Evolutionary conservation across 2,329 filamentous ascomycete genomes (phyloP), one percentile per base, ranked within the genome.

Genomic region (Paecilomyces sp.): DNA sequence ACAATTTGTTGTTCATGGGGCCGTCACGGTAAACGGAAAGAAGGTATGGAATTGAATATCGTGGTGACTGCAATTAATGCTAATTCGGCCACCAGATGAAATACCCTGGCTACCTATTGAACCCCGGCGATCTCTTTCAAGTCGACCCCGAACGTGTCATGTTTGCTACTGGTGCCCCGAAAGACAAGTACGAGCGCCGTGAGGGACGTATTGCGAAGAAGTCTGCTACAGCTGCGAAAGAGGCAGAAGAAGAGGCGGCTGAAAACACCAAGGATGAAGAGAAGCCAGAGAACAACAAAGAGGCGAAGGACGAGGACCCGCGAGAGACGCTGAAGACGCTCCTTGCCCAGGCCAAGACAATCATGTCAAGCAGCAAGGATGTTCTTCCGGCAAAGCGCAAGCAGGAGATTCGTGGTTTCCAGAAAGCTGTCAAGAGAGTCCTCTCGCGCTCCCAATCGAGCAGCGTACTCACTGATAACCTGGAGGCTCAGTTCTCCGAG

Each of bases 41-140:
- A 92, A 92, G 86, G 92, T 95, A 76, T 58, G 9, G 62, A 30
- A 25, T 56, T 22, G 3, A 34, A 28, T n/a, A 22, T 53, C 28
- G 2, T 30, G 12, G 54, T 5, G 11, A 36, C 25, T n/a, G 25
- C 31, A 51, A 52, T 33, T 36, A 41, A 30, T 56, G 52, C 62
- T 64, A 28, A 65, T 58, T 58, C 8, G 30, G 30, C 22, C n/a
- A 47, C 58, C n/a, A 96, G 93, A 96, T 97, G 90, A 82, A 84
- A 64, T 90, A 94, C 71, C 92, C 94, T 8, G 89, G 91, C 58
- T 99, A 99, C 75, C 87, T 92, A 65, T 84, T 99, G 47, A 99
- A 99, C 75, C 95, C 94, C 2, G 94, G 94, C 66, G 94, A 99
- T 74, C 91, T 99, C 86, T 99, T 99, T 82, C 91, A 96, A 74